These are phyloP conservation scores for Alnus glutinosa DNA, from an alignment of 306 rosid genomes.

Conservation along the genomic window DNA sequence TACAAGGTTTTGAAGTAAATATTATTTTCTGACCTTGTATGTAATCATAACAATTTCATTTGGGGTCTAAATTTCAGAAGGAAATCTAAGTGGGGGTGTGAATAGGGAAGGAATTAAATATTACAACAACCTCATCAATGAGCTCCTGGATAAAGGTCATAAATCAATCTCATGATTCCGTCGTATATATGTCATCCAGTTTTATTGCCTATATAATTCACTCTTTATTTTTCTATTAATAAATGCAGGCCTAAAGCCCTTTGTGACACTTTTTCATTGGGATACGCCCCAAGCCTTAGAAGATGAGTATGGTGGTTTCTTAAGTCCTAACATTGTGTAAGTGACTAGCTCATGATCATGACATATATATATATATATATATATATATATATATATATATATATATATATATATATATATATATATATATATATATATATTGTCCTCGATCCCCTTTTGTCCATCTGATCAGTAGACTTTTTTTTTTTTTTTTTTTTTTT, in stretches of 20 bases:
- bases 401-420: no score
- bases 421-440: no score
- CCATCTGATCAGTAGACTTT: no score
- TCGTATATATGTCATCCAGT: background rate
- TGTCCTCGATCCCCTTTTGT: no score
- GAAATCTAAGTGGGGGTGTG: constrained; percentile 45
- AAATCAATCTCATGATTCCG: background rate
- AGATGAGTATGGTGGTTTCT: constrained; percentile 55
- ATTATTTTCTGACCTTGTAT: background rate
- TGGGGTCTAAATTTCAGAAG: constrained; percentile 25
- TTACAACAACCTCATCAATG: constrained; percentile 41
- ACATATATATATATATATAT: no score
- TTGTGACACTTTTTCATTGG: constrained; percentile 50
- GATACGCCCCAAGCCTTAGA: constrained; percentile 44
- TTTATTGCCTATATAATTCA: background rate
- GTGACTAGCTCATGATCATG: constrained; percentile 8
- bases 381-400: no score
- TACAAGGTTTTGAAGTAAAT: no score
- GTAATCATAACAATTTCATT: background rate
- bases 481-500: no score
- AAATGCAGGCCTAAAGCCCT: constrained; percentile 34
- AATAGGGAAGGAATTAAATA: constrained; percentile 46
- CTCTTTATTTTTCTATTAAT: background rate
- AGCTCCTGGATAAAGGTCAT: constrained; percentile 35
- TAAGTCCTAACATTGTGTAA: constrained; percentile 52